Percentiles rank a stretch among this genome's conserved stretches.
Conservation (phyloP, 1,284 basidiomycete species). For the Coniferiporia weirii region DNA sequence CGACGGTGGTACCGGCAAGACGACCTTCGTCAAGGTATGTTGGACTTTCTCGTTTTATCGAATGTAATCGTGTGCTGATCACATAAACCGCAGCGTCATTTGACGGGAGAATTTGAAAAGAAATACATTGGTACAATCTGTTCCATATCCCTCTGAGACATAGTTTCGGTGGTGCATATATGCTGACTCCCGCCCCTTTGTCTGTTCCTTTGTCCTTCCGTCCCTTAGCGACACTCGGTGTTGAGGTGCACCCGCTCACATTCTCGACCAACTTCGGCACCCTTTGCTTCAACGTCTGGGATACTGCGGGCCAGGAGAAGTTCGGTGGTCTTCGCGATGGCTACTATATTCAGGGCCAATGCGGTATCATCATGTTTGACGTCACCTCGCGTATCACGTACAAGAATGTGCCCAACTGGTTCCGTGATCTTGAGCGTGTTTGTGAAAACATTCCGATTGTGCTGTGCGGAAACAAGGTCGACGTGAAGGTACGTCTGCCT, state of each 20-base stretch:
- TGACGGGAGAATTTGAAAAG: conserved; percentile 99
- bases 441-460: conserved; percentile 99
- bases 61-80: conserved; percentile 57
- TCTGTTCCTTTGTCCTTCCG: conserved; percentile 18
- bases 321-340: conserved; percentile 98
- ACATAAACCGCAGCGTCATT: conserved; percentile 70
- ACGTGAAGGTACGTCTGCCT: conserved; percentile 79
- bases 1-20: conserved; percentile 98
- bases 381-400: conserved; percentile 99
- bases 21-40: conserved; percentile 92
- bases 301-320: conserved; percentile 99
- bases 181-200: conserved; percentile 18
- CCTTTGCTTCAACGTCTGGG: conserved; percentile 99
- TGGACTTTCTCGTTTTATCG: conserved; percentile 21
- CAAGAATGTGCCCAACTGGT: conserved; percentile 99
- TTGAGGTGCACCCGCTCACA: conserved; percentile 94
- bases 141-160: background rate
- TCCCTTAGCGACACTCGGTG: conserved; percentile 89
- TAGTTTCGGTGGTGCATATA: background rate
- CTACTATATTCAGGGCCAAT: conserved; percentile 99
- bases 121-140: conserved; percentile 89
- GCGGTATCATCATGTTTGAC: conserved; percentile 99
- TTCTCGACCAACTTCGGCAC: conserved; percentile 99
- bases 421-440: conserved; percentile 98
- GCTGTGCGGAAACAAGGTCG: conserved; percentile 99